Base-by-base conservation (phyloP, 1,284 basidiomycete species). In the Agroathelia rolfsii region DNA sequence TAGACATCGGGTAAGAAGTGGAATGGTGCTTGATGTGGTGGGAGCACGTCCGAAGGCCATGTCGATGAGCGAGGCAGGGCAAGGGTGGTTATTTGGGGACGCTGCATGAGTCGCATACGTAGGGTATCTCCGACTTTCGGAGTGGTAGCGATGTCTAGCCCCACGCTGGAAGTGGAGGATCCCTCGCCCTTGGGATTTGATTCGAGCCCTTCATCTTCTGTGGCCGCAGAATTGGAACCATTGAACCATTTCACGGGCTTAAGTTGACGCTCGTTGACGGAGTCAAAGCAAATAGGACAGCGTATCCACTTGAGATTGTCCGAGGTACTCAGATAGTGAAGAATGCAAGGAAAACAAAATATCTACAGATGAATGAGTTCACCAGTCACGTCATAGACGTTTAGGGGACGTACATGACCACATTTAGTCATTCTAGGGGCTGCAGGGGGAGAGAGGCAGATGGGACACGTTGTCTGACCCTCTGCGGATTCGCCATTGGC, bases 341-440 rank as follows among this genome's bases (percentile, higher is more conserved):
- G 62, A 33, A 93, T 84, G 58, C 90, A 95, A 6, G 87, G 82
- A 52, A 81, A 90, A 56, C 89, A 92, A 55, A 78, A 93, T 28
- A 88, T 76, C 84, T 88, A 46, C 29, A 22, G 18, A 34, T 13
- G 21, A 42, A 40, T 46, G 43, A 37, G 29, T 31, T 32, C 23
- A 39, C 24, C 30, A 36, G 32, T 25, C 24, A 32, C 35, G 37
- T 33, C 25, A 38, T 33, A 33, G 32, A 41, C 18, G 40, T 27
- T 33, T 20, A 42, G 28, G 13, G 34, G 14, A 77, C 86, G 59
- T 49, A 94, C 90, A 70, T 96, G 93, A 38, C 92, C 93, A 47
- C 92, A 96, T 63, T 88, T 90, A 29, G 92, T 96, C 87, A 97
- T 97, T 29, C 95, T 70, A 11, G 94, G 88, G 12, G 90, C 89